These are phyloP conservation scores for Thalassiosira oceanica DNA, from an alignment of 352 stramenopile genomes.

Conservation along the genomic window DNA sequence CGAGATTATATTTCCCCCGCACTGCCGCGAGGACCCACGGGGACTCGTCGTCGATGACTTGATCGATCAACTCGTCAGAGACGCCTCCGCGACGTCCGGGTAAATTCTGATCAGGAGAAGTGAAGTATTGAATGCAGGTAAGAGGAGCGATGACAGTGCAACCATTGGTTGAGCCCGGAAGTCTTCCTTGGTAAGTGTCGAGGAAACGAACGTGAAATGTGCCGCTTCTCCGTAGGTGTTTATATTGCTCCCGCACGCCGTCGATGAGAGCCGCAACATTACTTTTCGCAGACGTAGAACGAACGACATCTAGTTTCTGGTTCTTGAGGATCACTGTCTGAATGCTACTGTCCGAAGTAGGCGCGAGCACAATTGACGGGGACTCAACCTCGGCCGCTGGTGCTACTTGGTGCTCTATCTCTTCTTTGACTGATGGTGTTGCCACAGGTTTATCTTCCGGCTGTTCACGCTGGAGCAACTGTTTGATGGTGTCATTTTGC, in stretches of 20 bases:
- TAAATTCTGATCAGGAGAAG: neutral
- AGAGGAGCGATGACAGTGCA: conserved; percentile 81
- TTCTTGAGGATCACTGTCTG: too few species aligned
- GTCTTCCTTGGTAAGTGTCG: conserved; percentile 68
- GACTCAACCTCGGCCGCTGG: too few species aligned
- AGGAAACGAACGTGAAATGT: conserved; percentile 46
- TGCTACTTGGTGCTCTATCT: too few species aligned
- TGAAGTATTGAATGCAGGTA: conserved; percentile 73
- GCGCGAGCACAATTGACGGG: too few species aligned
- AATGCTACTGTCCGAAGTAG: too few species aligned
- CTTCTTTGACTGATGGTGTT: too few species aligned
- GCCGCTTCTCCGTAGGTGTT: conserved; percentile 14
- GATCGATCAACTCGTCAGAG: conserved; percentile 45
- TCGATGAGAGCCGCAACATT: too few species aligned
- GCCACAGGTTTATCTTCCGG: too few species aligned
- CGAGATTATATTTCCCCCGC: conserved; percentile 60
- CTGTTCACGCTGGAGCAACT: too few species aligned
- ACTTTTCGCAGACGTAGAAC: too few species aligned
- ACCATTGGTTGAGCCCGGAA: conserved; percentile 66
- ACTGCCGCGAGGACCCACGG: conserved; percentile 56
- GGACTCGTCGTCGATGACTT: conserved; percentile 68
- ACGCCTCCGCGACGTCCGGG: conserved; percentile 27
- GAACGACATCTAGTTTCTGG: too few species aligned
- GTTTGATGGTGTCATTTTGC: too few species aligned
- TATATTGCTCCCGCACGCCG: conserved; percentile 48